These are phyloP conservation scores for Crithidia thermophila DNA, from an alignment of 208 protist genomes.

Conservation along the genomic window DNA sequence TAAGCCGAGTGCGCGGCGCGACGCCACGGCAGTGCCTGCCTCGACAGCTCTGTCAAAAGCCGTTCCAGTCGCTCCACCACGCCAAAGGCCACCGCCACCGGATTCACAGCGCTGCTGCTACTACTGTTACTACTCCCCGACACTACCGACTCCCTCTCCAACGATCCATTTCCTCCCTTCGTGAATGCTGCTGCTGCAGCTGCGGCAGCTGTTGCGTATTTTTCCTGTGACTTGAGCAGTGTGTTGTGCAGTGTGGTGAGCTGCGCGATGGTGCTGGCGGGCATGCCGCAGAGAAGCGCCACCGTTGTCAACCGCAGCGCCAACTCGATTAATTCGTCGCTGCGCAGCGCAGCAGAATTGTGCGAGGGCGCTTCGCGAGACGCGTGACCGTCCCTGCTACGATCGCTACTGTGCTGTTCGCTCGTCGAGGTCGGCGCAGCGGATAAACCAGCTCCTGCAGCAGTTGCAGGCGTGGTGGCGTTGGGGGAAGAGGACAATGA, in stretches of 20 bases:
- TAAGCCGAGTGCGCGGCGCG: conserved; percentile 47
- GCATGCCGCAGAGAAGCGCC: conserved; percentile 45
- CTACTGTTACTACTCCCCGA: not conserved
- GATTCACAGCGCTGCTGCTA: not conserved
- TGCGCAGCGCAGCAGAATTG: conserved; percentile 3
- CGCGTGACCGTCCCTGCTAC: too few species aligned
- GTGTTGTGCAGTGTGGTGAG: conserved; percentile 62
- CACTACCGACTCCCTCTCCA: too few species aligned
- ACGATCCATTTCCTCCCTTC: too few species aligned
- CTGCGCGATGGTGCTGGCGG: conserved; percentile 45
- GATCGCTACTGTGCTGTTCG: too few species aligned
- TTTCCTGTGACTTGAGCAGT: conserved; percentile 35
- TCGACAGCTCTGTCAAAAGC: conserved; percentile 39
- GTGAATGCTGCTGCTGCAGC: not conserved
- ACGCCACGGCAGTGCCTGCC: conserved; percentile 32
- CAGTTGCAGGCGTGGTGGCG: not conserved
- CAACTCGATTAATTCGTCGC: conserved; percentile 29
- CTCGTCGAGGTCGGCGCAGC: too few species aligned
- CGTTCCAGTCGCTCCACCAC: conserved; percentile 59
- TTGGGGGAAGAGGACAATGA: too few species aligned
- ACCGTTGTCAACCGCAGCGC: conserved; percentile 42
- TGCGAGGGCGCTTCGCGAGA: too few species aligned
- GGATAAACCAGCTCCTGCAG: too few species aligned
- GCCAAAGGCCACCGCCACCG: conserved; percentile 24
- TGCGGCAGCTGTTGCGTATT: not conserved